These are phyloP conservation scores for Geotrichum europaeum DNA, from an alignment of 1,139 yeast species.

Conservation along the genomic window DNA sequence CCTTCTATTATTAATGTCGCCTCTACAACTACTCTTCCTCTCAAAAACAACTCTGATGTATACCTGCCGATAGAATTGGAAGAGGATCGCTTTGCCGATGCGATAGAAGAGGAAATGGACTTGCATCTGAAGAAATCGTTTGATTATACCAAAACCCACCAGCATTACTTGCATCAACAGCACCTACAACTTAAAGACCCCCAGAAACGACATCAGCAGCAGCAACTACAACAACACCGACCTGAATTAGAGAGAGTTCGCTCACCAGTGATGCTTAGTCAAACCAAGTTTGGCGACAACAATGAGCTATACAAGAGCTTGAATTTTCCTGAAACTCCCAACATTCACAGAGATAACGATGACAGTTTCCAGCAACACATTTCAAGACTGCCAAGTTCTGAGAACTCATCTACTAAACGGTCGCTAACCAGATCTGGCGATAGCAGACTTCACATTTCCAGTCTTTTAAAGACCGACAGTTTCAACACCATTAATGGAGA, in stretches of 20 bases:
- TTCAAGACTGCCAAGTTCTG: not conserved
- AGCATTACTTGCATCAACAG: not conserved
- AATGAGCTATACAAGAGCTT: constrained; percentile 3
- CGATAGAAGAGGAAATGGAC: constrained; percentile 13
- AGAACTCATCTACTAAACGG: not conserved
- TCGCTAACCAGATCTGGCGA: not conserved
- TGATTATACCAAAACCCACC: not conserved
- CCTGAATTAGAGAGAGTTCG: not conserved
- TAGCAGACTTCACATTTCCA: constrained; percentile 8
- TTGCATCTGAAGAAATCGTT: not conserved
- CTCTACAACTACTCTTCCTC: not conserved
- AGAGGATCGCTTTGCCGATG: constrained; percentile 1
- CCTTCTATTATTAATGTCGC: not conserved
- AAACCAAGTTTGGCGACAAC: not conserved
- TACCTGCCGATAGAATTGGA: constrained; percentile 38
- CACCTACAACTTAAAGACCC: not conserved
- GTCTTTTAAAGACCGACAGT: constrained; percentile 6
- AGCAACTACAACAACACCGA: not conserved
- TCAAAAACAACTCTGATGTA: not conserved
- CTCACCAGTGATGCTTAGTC: not conserved
- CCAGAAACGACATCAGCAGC: not conserved
- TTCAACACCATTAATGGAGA: constrained; percentile 4
- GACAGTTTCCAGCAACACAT: not conserved
- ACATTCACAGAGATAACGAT: constrained; percentile 8
- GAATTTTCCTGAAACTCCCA: constrained; percentile 8